A percentile compares a stretch with the other conserved stretches of the same genome.
Evolutionary conservation across 1,139 yeast species (phyloP).

Genomic region (Yamadazyma taylorii): DNA sequence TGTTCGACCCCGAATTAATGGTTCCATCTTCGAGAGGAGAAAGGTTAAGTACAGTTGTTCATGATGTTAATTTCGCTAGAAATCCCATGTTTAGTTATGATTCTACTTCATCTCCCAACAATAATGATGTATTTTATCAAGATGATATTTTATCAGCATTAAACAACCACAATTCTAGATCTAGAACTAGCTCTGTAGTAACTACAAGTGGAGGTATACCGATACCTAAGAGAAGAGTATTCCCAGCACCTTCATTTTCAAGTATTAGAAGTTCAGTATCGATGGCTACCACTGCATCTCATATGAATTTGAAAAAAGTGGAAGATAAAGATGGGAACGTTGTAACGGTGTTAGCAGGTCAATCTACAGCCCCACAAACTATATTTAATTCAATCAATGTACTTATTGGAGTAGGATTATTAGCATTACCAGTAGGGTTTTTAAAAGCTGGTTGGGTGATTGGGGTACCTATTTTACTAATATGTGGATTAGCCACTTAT

Average conservation of each 20-base stretch:
- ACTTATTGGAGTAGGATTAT: conserved; percentile 49
- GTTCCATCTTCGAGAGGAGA: conserved; percentile 67
- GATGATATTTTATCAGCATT: conserved; percentile 38
- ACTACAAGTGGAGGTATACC: conserved; percentile 22
- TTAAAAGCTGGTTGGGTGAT: conserved; percentile 48
- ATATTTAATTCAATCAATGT: conserved; percentile 49
- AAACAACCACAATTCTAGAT: conserved; percentile 21
- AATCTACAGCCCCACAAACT: conserved; percentile 61
- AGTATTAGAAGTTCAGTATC: conserved; percentile 38
- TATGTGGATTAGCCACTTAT: conserved; percentile 42
- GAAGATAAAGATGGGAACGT: conserved; percentile 74
- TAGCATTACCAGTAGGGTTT: conserved; percentile 50
- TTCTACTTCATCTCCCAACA: conserved; percentile 14
- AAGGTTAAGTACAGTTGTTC: conserved; percentile 56
- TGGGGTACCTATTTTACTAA: conserved; percentile 40
- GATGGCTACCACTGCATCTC: conserved; percentile 47
- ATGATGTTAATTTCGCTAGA: conserved; percentile 27
- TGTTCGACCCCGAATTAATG: conserved; percentile 71
- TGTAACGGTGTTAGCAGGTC: conserved; percentile 77
- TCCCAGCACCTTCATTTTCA: conserved; percentile 37
- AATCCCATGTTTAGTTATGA: conserved; percentile 27
- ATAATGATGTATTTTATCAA: conserved; percentile 41
- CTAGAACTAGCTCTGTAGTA: conserved; percentile 31
- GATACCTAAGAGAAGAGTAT: conserved; percentile 19
- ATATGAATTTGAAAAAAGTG: conserved; percentile 59